phyloP scores from a whole-genome alignment of 495 filamentous ascomycete genomes.

The Viridothelium virens region DNA sequence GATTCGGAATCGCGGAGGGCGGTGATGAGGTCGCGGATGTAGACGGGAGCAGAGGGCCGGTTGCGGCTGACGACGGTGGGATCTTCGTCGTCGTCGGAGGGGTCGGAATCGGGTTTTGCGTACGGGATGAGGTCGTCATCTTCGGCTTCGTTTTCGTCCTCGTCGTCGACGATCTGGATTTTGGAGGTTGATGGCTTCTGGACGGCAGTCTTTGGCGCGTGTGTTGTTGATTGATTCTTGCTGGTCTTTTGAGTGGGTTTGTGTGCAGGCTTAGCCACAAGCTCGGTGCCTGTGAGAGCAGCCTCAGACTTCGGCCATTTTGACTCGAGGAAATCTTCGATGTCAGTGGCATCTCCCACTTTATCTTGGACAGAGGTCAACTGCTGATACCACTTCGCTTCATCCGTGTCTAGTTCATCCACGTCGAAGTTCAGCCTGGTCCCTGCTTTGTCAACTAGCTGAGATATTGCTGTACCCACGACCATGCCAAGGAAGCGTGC shows the following conservation, averaged over 20 bases:
- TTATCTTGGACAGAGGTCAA: constrained; percentile 57
- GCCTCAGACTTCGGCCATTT: neutral
- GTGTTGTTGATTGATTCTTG: neutral
- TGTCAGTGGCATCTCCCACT: constrained; percentile 50
- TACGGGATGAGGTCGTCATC: constrained; percentile 75
- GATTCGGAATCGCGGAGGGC: constrained; percentile 75
- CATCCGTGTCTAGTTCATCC: constrained; percentile 64
- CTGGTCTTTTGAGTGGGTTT: constrained; percentile 9
- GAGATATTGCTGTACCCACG: constrained; percentile 72
- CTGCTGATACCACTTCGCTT: constrained; percentile 69
- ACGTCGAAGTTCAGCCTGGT: constrained; percentile 75
- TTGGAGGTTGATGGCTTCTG: constrained; percentile 21
- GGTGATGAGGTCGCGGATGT: constrained; percentile 76
- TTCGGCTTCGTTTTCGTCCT: no score
- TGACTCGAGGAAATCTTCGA: constrained; percentile 25
- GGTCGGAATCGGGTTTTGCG: constrained; percentile 86
- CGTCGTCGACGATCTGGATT: constrained; percentile 19
- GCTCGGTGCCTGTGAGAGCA: neutral
- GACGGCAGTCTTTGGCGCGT: constrained; percentile 18
- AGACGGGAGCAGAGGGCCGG: constrained; percentile 82
- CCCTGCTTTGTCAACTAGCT: constrained; percentile 65
- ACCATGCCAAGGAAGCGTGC: constrained; percentile 85
- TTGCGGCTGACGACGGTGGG: constrained; percentile 73
- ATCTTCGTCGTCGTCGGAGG: constrained; percentile 85
- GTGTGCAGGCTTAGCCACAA: neutral